phyloP scores from a whole-genome alignment of 2,329 filamentous ascomycete species.

The Penicillium sp. region DNA sequence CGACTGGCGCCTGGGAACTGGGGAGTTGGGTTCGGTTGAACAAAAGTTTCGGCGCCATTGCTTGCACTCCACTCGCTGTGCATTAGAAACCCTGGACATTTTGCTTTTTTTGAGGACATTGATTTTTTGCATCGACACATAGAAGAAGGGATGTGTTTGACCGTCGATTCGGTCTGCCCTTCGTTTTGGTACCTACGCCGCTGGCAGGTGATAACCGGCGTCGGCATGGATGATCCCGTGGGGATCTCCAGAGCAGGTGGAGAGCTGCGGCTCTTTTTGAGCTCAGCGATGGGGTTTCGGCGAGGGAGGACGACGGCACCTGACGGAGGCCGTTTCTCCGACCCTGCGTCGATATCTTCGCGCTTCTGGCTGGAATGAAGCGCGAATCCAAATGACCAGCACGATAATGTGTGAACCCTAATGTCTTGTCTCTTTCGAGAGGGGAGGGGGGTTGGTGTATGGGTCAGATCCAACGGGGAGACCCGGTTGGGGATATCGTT shows the following conservation, averaged over 20 bases:
- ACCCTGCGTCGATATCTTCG: conserved; percentile 10
- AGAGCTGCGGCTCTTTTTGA: not conserved
- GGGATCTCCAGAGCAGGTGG: not conserved
- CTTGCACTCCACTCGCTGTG: conserved; percentile 42
- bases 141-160: conserved; percentile 21
- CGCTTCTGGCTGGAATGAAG: conserved; percentile 20
- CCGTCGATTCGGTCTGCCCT: conserved; percentile 5
- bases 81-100: conserved; percentile 31
- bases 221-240: conserved; percentile 2
- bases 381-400: conserved; percentile 12
- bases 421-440: conserved; percentile 7
- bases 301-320: conserved; percentile 9
- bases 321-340: conserved; percentile 15
- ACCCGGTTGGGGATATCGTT: conserved; percentile 13
- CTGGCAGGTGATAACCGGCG: conserved; percentile 19
- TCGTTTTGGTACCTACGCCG: conserved; percentile 14
- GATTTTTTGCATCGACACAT: conserved; percentile 35
- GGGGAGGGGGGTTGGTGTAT: not conserved
- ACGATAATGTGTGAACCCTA: conserved; percentile 10
- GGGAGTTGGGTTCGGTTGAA: conserved; percentile 25
- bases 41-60: conserved; percentile 30
- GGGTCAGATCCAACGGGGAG: not conserved
- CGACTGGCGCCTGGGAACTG: conserved; percentile 35
- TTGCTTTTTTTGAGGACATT: conserved; percentile 27
- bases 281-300: not conserved